phyloP scores from a whole-genome alignment of 2,329 filamentous ascomycete species.

The Talaromyces sp. region DNA sequence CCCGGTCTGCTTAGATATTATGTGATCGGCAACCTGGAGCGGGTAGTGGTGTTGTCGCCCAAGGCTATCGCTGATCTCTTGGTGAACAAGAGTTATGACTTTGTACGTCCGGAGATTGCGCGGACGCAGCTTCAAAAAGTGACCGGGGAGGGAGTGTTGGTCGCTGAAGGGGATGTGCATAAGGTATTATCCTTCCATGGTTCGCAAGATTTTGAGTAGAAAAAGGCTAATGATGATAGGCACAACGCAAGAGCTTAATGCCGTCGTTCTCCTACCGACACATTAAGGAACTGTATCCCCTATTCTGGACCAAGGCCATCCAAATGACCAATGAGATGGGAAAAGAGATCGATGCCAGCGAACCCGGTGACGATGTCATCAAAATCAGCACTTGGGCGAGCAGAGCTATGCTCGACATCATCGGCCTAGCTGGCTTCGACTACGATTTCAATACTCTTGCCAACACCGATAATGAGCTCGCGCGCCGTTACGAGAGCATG shows the following conservation, averaged over 20 bases:
- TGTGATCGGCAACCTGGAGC: slow-evolving; percentile 59
- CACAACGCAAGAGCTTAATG: slow-evolving; percentile 70
- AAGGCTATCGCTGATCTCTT: slow-evolving; percentile 68
- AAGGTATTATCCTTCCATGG: slow-evolving; percentile 49
- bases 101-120: slow-evolving; percentile 58
- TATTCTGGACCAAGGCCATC: slow-evolving; percentile 75
- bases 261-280: slow-evolving; percentile 84
- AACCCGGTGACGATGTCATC: slow-evolving; percentile 43
- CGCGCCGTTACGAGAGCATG: slow-evolving; percentile 33
- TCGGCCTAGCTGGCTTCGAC: slow-evolving; percentile 68
- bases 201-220: not conserved
- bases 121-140: slow-evolving; percentile 35
- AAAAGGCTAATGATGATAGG: slow-evolving; percentile 24
- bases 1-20: slow-evolving; percentile 67
- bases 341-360: slow-evolving; percentile 37
- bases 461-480: slow-evolving; percentile 59
- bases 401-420: slow-evolving; percentile 69
- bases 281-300: slow-evolving; percentile 76
- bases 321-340: slow-evolving; percentile 63
- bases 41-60: slow-evolving; percentile 58
- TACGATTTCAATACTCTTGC: slow-evolving; percentile 65
- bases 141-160: slow-evolving; percentile 50
- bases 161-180: slow-evolving; percentile 90
- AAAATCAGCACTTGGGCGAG: slow-evolving; percentile 62
- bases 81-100: slow-evolving; percentile 66